Evolutionary conservation across 2,329 filamentous ascomycete genomes (phyloP).

Genomic region (Neospermospora avenae): DNA sequence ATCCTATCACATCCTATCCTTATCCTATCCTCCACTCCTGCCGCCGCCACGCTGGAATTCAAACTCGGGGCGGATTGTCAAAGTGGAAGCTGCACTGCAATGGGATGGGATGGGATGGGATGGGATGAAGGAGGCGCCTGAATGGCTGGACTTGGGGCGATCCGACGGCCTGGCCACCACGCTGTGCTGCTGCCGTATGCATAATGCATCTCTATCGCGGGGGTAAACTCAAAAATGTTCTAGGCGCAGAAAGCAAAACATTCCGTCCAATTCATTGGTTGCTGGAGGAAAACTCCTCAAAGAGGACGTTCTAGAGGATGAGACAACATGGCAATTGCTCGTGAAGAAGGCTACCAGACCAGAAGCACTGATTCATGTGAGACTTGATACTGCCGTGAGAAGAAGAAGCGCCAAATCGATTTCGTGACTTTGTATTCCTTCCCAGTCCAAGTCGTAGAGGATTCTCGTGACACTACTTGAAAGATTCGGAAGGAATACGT

Average conservation of each 20-base stretch:
- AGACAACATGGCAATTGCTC: neutral
- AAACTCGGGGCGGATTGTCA: constrained; percentile 3
- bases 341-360: neutral
- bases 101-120: neutral
- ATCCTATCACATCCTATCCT: no score
- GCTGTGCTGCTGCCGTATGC: neutral
- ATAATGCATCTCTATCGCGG: neutral
- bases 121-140: neutral
- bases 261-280: neutral
- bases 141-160: neutral
- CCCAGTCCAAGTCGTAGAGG: no score
- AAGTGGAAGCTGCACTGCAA: neutral
- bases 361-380: no score
- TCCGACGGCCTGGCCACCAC: constrained; percentile 1
- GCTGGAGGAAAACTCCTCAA: neutral
- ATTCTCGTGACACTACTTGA: no score
- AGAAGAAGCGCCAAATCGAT: no score
- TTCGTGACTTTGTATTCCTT: no score
- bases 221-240: neutral
- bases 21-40: no score
- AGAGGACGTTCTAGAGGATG: neutral
- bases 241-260: neutral
- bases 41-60: neutral
- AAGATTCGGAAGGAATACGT: no score
- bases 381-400: no score